Percentiles rank a stretch among this genome's conserved stretches.
These are phyloP conservation scores for Backusella tarrabulga DNA, from an alignment of 192 early-diverging fungal species.

Conservation along the genomic window DNA sequence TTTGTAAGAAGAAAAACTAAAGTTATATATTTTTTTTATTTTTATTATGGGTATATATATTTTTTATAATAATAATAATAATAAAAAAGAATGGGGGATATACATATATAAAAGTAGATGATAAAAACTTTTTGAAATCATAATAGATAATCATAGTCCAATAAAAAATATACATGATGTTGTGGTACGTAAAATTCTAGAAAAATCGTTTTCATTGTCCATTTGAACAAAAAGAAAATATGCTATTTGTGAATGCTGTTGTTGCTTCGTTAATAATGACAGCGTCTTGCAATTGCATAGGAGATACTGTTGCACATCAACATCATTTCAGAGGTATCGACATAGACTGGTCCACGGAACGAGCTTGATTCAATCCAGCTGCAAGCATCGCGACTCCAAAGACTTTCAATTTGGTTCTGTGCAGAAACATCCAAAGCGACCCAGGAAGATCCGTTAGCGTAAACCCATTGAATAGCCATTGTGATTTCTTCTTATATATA, in stretches of 20 bases:
- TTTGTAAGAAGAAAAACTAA: not conserved
- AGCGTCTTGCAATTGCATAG: not conserved
- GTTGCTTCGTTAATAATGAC: not conserved
- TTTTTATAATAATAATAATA: not conserved
- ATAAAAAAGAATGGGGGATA: not conserved
- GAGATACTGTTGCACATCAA: not conserved
- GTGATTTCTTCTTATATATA: not conserved
- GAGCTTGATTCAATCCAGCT: not conserved
- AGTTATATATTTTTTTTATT: not conserved
- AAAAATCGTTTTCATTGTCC: not conserved
- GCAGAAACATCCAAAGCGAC: not conserved
- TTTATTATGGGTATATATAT: not conserved
- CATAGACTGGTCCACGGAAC: slow-evolving; percentile 5
- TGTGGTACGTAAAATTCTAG: not conserved
- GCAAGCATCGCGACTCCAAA: not conserved
- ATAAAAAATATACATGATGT: not conserved
- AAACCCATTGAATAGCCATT: slow-evolving; percentile 11
- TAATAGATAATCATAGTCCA: not conserved
- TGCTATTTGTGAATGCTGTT: not conserved
- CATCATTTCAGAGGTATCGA: not conserved
- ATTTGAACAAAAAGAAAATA: not conserved
- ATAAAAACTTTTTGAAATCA: not conserved
- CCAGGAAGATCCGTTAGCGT: slow-evolving; percentile 8
- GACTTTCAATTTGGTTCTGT: slow-evolving; percentile 1
- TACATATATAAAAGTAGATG: not conserved